A percentile compares a stretch with the other conserved stretches of the same genome.
These are phyloP conservation scores for Wickerhamomyces xylosicus DNA, from an alignment of 805 yeast genomes.

Conservation along the genomic window DNA sequence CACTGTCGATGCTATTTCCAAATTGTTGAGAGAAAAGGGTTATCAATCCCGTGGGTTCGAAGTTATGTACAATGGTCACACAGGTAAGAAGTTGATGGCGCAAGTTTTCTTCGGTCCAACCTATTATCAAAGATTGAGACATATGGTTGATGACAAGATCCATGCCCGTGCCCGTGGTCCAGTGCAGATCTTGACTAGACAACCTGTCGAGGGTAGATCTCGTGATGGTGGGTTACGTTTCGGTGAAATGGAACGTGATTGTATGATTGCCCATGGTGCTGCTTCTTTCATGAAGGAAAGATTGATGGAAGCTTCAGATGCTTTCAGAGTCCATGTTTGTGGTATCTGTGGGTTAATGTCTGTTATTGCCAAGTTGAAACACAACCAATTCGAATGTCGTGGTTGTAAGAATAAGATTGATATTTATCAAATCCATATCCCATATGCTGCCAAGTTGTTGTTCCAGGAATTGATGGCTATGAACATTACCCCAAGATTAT, in stretches of 20 bases:
- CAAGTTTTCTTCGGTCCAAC: constrained; percentile 99
- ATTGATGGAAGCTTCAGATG: constrained; percentile 98
- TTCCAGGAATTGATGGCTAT: constrained; percentile 99
- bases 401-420: constrained; percentile 98
- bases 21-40: constrained; percentile 86
- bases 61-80: constrained; percentile 97
- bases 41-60: constrained; percentile 98
- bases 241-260: constrained; percentile 99
- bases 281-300: constrained; percentile 97
- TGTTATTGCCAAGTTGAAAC: constrained; percentile 94
- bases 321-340: constrained; percentile 95
- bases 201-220: constrained; percentile 98
- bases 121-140: constrained; percentile 95
- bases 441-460: constrained; percentile 94
- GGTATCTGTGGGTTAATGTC: constrained; percentile 98
- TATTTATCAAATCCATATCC: constrained; percentile 94
- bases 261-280: constrained; percentile 99
- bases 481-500: constrained; percentile 96
- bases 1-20: constrained; percentile 94
- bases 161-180: constrained; percentile 99
- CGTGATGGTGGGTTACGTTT: constrained; percentile 98
- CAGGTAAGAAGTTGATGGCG: constrained; percentile 96
- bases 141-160: constrained; percentile 98
- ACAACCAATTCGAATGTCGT: constrained; percentile 96
- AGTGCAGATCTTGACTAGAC: constrained; percentile 93